These are phyloP conservation scores for Pluteus cervinus DNA, from an alignment of 768 basidiomycete species.

Conservation along the genomic window DNA sequence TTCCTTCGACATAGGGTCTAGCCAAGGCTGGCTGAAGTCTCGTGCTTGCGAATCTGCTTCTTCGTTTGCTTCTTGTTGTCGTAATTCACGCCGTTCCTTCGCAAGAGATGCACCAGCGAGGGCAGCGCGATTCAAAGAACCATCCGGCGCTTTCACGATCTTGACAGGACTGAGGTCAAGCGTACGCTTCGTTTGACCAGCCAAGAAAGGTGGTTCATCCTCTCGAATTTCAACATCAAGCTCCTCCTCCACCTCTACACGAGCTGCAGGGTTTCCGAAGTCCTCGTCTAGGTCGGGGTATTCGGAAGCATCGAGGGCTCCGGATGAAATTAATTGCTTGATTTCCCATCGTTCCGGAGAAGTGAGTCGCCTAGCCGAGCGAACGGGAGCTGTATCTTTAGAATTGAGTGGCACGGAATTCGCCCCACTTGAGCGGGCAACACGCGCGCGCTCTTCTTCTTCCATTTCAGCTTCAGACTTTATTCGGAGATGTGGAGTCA, in stretches of 20 bases:
- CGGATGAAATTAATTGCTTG: slow-evolving; percentile 96
- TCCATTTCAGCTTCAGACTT: slow-evolving; percentile 92
- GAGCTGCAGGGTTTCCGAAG: slow-evolving; percentile 65
- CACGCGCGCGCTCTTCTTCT: slow-evolving; percentile 62
- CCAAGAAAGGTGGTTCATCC: slow-evolving; percentile 93
- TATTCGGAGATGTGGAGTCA: slow-evolving; percentile 92
- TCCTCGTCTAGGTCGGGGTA: slow-evolving; percentile 93
- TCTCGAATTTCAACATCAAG: slow-evolving; percentile 96
- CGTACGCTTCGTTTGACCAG: slow-evolving; percentile 94
- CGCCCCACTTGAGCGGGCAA: slow-evolving; percentile 70
- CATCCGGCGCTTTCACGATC: slow-evolving; percentile 98
- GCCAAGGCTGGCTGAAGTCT: slow-evolving; percentile 95
- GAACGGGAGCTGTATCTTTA: slow-evolving; percentile 48
- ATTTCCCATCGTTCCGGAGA: slow-evolving; percentile 99
- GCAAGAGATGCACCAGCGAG: slow-evolving; percentile 89
- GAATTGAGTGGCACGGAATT: slow-evolving; percentile 79
- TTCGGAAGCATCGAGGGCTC: slow-evolving; percentile 86
- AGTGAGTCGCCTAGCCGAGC: slow-evolving; percentile 84
- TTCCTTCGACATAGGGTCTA: slow-evolving; percentile 94
- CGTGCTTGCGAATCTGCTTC: slow-evolving; percentile 89
- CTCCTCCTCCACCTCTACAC: slow-evolving; percentile 91
- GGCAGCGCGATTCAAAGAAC: slow-evolving; percentile 92
- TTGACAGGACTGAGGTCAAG: slow-evolving; percentile 96
- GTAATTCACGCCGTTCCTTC: slow-evolving; percentile 90
- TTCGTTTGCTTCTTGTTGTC: slow-evolving; percentile 93